Base-by-base conservation (phyloP, 2,329 filamentous ascomycete genomes). In the Capronia coronata region DNA sequence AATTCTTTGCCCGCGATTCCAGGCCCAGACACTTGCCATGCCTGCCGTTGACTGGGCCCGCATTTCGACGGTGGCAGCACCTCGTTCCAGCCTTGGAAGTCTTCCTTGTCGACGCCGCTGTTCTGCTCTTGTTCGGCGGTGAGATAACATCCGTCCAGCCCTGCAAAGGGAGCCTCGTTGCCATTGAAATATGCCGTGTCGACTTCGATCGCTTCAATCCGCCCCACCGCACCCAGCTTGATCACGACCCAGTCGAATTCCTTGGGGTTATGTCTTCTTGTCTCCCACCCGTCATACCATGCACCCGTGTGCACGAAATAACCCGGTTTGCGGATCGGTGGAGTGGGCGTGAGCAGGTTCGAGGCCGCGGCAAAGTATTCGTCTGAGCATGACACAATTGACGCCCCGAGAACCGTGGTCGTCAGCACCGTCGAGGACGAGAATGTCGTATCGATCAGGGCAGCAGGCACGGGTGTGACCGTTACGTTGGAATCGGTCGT, bases 251-350 rank as follows among this genome's bases (percentile, higher is more conserved):
- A 82, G 64, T 83, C 79, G 54, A 73, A 78, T 9, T 73, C 70
- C 32, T 72, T 70, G 0, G 71, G 65, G 61, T 83, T 83, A 66
- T 82, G 79, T 21, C 79, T 70, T 4, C 79, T 70, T 3, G 79
- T 82, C 57, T 83, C 79, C 79, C 79, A 82, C 14, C 79, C 79
- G 62, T 82, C 78, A 61, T 80, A 82, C 78, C 79, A 82, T 41
- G 77, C 78, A 49, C 79, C 79, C 2, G 77, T 73, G 62, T 79
- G 75, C 34, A 76, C 71, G 65, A 80, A 82, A 59, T 78, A 71
- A 43, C 78, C 78, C 0, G 76, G 74, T 49, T 74, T 75, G 56
- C 74, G 75, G 57, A 82, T 68, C 2, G 78, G 75, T 1, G 76
- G 66, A 1, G 73, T 75, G 0, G 77, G 76, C 0, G 75, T 80